phyloP scores from a whole-genome alignment of 2,329 filamentous ascomycete species.

The Fusarium sp. region DNA sequence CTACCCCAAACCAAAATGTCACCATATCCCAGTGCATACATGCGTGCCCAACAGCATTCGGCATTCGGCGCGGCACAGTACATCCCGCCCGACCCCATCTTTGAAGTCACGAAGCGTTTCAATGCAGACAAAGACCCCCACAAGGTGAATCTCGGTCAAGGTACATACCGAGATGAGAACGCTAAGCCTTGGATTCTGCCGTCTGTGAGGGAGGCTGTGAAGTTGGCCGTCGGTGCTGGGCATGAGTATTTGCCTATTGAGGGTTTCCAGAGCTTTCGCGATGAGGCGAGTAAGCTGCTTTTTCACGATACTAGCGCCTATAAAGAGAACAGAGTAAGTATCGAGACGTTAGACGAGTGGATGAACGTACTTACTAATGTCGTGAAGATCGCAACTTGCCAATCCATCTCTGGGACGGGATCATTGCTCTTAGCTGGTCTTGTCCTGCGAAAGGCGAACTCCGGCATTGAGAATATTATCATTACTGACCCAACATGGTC shows the following conservation, averaged over 20 bases:
- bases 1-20: background rate
- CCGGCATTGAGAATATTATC: constrained; percentile 48
- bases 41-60: constrained; percentile 10
- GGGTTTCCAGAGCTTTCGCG: constrained; percentile 49
- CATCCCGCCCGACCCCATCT: constrained; percentile 50
- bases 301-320: constrained; percentile 46
- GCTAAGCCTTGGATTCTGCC: constrained; percentile 55
- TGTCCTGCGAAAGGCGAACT: constrained; percentile 45
- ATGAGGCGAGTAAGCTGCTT: constrained; percentile 49
- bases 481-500: constrained; percentile 57
- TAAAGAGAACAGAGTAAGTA: constrained; percentile 47
- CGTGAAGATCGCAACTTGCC: constrained; percentile 50
- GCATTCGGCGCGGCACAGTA: constrained; percentile 41
- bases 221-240: constrained; percentile 33
- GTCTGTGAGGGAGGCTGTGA: constrained; percentile 47
- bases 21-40: background rate
- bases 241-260: constrained; percentile 56
- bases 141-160: constrained; percentile 55
- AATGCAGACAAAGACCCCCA: constrained; percentile 46
- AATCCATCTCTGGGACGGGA: constrained; percentile 57
- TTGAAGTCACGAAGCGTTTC: constrained; percentile 51
- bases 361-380: accelerated
- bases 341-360: accelerated
- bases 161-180: constrained; percentile 54
- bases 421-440: constrained; percentile 53